These are phyloP conservation scores for Cryptosporidium viatorum DNA, from an alignment of 169 alveolate genomes.

Conservation along the genomic window DNA sequence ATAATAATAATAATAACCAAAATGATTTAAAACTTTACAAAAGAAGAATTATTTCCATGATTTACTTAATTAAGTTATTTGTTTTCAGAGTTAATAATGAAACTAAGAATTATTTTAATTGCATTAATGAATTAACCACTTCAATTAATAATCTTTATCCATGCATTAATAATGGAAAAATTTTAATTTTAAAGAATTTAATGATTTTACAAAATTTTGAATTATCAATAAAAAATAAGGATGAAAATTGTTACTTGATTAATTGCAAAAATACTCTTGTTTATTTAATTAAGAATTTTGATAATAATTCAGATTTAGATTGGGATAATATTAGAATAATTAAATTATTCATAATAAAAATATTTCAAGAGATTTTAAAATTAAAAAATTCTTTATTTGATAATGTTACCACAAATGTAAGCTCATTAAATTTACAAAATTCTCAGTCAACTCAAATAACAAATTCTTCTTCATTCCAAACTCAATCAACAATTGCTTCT, in stretches of 20 bases:
- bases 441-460: constrained; percentile 57
- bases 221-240: not conserved
- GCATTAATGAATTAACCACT: not conserved
- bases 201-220: constrained; percentile 30
- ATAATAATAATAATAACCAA: not conserved
- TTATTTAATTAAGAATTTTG: constrained; percentile 26
- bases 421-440: not conserved
- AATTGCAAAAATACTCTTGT: not conserved
- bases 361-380: constrained; percentile 1
- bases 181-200: constrained; percentile 12
- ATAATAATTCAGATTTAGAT: not conserved
- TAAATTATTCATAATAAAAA: not conserved
- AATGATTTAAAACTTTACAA: constrained; percentile 6
- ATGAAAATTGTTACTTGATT: not conserved
- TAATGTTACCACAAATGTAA: not conserved
- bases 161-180: constrained; percentile 13
- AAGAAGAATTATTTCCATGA: constrained; percentile 25
- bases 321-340: constrained; percentile 50
- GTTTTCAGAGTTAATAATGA: constrained; percentile 16
- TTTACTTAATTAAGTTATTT: constrained; percentile 45
- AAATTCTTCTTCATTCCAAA: constrained; percentile 38
- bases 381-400: not conserved
- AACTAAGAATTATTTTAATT: not conserved
- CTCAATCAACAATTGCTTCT: constrained; percentile 60
- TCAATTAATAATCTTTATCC: constrained; percentile 2